phyloP scores from a whole-genome alignment of 768 basidiomycete genomes.

The Tylopilus balloui region DNA sequence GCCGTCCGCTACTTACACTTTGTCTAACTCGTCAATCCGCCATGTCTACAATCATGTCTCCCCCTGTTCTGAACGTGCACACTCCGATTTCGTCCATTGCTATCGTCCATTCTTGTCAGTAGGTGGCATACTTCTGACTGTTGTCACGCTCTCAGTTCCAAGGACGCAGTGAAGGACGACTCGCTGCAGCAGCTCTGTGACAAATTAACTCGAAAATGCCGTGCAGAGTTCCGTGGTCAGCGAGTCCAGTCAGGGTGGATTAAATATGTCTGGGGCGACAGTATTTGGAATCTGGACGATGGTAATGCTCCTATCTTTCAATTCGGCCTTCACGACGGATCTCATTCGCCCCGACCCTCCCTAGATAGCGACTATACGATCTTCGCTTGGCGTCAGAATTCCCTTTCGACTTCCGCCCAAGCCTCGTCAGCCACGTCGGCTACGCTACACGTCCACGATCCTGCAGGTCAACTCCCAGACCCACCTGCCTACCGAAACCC shows the following conservation, averaged over 20 bases:
- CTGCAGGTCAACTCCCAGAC: slow-evolving; percentile 51
- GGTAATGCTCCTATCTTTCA: slow-evolving; percentile 41
- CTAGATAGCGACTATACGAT: slow-evolving; percentile 86
- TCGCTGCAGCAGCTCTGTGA: slow-evolving; percentile 59
- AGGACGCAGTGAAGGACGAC: slow-evolving; percentile 58
- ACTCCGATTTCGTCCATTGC: slow-evolving; percentile 74
- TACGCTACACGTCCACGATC: slow-evolving; percentile 63
- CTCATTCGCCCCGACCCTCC: not conserved
- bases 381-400: slow-evolving; percentile 69
- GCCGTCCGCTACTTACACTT: not conserved
- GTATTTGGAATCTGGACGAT: slow-evolving; percentile 86
- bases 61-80: slow-evolving; percentile 64
- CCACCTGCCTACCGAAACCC: slow-evolving; percentile 65
- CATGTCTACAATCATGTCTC: slow-evolving; percentile 30
- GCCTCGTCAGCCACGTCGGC: slow-evolving; percentile 5
- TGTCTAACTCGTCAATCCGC: not conserved
- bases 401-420: slow-evolving; percentile 24
- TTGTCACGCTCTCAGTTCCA: slow-evolving; percentile 8
- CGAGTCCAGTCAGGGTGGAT: slow-evolving; percentile 76
- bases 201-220: slow-evolving; percentile 65
- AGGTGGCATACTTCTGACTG: not conserved
- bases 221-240: slow-evolving; percentile 52
- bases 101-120: slow-evolving; percentile 69
- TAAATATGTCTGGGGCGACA: slow-evolving; percentile 78
- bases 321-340: not conserved